Base-by-base conservation (phyloP, 2,329 filamentous ascomycete genomes). In the Nakataea oryzae region DNA sequence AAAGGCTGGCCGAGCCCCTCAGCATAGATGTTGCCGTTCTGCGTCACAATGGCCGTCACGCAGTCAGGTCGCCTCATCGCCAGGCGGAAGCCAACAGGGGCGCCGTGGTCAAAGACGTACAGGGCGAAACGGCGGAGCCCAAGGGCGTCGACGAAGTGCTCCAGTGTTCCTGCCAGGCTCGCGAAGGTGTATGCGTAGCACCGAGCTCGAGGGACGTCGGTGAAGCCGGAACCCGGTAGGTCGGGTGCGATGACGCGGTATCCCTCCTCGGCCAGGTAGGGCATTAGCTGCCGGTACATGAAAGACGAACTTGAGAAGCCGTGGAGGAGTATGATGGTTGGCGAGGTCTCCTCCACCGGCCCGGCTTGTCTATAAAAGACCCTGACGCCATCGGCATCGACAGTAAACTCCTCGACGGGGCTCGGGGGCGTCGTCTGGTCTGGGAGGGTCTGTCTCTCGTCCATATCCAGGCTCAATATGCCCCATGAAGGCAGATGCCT, bases 91-190 rank as follows among this genome's bases (percentile, higher is more conserved):
- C 78, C 83, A 0, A 76, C 75, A 0, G 85, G 83, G 0, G 83
- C 81, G 60, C 84, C 84, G 68, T 86, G 86, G 73, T 87, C 84
- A 69, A 87, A 86, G 64, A 86, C 78, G 70, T 86, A 87, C 30
- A 84, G 70, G 17, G 79, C 77, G 70, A 80, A 85, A 34, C 75
- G 76, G 17, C 67, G 64, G 47, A 86, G 73, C 3, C 71, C 63
- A 11, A 86, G 71, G 0, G 74, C 72, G 47, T 78, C 74, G 14
- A 84, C 69, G 66, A 85, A 85, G 8, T 74, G 74, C 12, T 72
- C 73, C 47, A 83, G 73, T 1, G 79, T 81, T 7, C 62, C 68
- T 41, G 82, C 72, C 7, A 86, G 69, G 68, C 74, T 78, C 58
- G 75, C 78, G 65, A 87, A 86, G 17, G 76, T 83, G 73, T 85